phyloP scores from a whole-genome alignment of 2,329 filamentous ascomycete genomes.

The Hyphodiscus sp. region DNA sequence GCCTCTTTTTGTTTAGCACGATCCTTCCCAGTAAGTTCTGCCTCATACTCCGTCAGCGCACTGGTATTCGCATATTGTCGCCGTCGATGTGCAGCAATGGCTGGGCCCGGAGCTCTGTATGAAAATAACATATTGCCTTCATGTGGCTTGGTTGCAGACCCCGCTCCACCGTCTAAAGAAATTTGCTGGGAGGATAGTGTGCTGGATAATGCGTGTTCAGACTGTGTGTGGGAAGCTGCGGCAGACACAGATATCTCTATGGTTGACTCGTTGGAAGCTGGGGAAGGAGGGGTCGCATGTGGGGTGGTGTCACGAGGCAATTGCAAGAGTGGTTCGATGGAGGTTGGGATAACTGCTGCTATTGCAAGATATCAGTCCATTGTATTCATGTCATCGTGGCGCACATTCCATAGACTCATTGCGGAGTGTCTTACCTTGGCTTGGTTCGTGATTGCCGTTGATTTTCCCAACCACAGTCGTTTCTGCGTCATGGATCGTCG shows the following conservation, averaged over 20 bases:
- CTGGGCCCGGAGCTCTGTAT: not conserved
- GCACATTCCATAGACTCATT: not conserved
- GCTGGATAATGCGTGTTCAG: constrained; percentile 4
- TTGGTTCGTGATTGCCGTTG: not conserved
- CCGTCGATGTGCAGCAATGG: constrained; percentile 14
- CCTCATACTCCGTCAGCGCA: constrained; percentile 43
- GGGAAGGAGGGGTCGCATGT: constrained; percentile 2
- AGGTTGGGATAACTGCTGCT: constrained; percentile 2
- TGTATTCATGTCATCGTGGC: not conserved
- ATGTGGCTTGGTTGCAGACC: not conserved
- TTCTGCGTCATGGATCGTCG: not conserved
- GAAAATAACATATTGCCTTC: constrained; percentile 23
- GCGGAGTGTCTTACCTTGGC: not conserved
- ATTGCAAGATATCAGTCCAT: not conserved
- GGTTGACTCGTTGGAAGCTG: constrained; percentile 1
- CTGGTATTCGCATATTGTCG: constrained; percentile 27
- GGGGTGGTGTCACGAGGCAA: not conserved
- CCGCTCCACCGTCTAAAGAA: constrained; percentile 6
- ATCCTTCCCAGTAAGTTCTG: constrained; percentile 55
- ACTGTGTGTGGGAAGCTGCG: not conserved
- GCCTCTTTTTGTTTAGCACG: constrained; percentile 58
- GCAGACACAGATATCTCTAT: constrained; percentile 2
- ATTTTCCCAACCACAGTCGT: not conserved
- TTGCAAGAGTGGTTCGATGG: constrained; percentile 4
- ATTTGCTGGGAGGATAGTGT: constrained; percentile 4